Evolutionary conservation across 2,329 filamentous ascomycete genomes (phyloP).

Genomic region (Penicillium hordei): DNA sequence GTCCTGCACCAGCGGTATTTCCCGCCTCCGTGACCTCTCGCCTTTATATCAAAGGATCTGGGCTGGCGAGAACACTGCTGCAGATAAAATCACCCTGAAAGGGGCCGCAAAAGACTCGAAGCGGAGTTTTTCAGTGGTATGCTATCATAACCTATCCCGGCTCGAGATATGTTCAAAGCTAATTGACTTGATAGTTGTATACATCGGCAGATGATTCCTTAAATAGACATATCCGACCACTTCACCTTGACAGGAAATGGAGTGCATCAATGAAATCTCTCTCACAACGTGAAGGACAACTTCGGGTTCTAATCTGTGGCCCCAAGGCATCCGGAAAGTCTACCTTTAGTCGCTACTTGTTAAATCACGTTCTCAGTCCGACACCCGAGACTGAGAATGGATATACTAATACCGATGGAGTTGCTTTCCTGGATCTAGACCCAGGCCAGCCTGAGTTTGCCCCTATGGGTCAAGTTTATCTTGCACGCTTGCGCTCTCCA

Average conservation of each 20-base stretch:
- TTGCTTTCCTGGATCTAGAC: slow-evolving; percentile 60
- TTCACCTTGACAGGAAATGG: slow-evolving; percentile 48
- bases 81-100: slow-evolving; percentile 35
- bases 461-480: slow-evolving; percentile 59
- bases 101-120: slow-evolving; percentile 26
- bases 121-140: slow-evolving; percentile 45
- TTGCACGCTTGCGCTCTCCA: slow-evolving; percentile 52
- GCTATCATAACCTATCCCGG: slow-evolving; percentile 9
- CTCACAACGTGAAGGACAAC: slow-evolving; percentile 41
- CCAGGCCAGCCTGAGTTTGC: slow-evolving; percentile 60
- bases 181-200: slow-evolving; percentile 36
- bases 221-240: slow-evolving; percentile 42
- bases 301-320: slow-evolving; percentile 53
- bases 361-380: slow-evolving; percentile 54
- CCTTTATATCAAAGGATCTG: slow-evolving; percentile 57
- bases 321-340: slow-evolving; percentile 60
- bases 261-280: slow-evolving; percentile 46
- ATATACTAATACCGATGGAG: slow-evolving; percentile 39
- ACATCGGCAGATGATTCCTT: slow-evolving; percentile 44
- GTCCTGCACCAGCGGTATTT: slow-evolving; percentile 48
- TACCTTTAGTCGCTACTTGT: slow-evolving; percentile 56
- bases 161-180: slow-evolving; percentile 7
- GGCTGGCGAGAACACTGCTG: slow-evolving; percentile 41
- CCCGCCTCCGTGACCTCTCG: slow-evolving; percentile 48
- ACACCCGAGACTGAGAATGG: slow-evolving; percentile 34